Evolutionary conservation across 805 yeast genomes (phyloP), one percentile per base, ranked within the genome.

Genomic region (Kazachstania taianensis): DNA sequence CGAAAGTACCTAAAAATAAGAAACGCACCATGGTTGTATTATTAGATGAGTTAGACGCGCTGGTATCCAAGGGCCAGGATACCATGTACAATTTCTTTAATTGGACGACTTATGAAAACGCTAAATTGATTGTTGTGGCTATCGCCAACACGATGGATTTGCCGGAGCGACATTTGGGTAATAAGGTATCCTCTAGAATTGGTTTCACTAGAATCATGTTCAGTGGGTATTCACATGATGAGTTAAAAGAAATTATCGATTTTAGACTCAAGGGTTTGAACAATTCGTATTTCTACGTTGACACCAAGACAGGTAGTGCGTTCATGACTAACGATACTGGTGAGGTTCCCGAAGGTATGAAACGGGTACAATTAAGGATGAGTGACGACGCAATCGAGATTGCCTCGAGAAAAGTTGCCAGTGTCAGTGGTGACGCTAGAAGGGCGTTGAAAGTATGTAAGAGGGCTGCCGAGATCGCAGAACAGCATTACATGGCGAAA

Each of bases 131-230:
- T 34, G 94, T 92, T 2, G 68, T 92, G 28, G 96, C 97, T 0
- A 86, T 92, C 20, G 96, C 97, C 4, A 92, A 92, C 56, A 87
- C 96, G 0, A 86, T 92, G 96, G 97, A 92, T 62, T 63, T 92
- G 32, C 97, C 98, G 0, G 98, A 92, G 54, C 66, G 96, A 36
- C 69, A 78, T 34, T 63, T 92, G 27, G 76, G 92, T 14, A 89
- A 85, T 58, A 92, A 92, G 58, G 81, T 86, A 3, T 80, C 95
- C 0, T 84, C 96, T 1, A 73, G 99, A 45, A 66, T 92, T 39
- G 99, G 99, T 2, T 66, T 87, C 25, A 75, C 82, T 7, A 72
- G 97, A 57, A 71, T 89, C 28, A 83, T 81, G 58, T 92, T 92
- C 51, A 74, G 85, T 1, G 96, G 97, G 3, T 92, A 92, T 55